Percentiles rank a stretch among this genome's conserved stretches.
Conservation (phyloP, 139 green algal species). For the Dunaliella sp. region DNA sequence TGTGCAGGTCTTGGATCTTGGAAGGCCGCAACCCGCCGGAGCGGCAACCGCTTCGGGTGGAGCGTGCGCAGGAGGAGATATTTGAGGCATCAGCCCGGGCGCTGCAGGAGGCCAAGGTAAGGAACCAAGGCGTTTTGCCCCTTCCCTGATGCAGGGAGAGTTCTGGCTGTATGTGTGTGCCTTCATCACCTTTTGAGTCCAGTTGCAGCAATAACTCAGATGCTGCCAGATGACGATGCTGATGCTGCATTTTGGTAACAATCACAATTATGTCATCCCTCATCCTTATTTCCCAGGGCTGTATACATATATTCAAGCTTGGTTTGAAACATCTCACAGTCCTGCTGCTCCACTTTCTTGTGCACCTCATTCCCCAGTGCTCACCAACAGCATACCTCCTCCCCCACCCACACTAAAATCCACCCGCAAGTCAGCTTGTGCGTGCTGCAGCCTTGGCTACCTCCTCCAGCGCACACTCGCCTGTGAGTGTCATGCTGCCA, state of each 20-base stretch:
- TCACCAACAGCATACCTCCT: not conserved
- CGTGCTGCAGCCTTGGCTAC: not conserved
- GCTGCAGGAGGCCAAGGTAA: not conserved
- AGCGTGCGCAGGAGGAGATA: not conserved
- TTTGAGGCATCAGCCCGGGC: not conserved
- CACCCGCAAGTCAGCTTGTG: not conserved
- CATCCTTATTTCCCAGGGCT: not conserved
- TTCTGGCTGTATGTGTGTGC: too few species aligned
- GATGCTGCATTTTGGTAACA: not conserved
- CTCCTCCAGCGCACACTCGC: not conserved
- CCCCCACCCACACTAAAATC: not conserved
- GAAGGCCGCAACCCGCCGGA: slow-evolving; percentile 34
- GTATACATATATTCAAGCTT: too few species aligned
- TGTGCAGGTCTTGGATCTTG: slow-evolving; percentile 33
- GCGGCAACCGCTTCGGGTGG: not conserved
- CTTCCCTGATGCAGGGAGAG: too few species aligned
- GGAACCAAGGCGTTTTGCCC: too few species aligned
- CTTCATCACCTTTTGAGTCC: too few species aligned
- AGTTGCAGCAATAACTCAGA: too few species aligned
- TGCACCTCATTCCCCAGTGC: not conserved
- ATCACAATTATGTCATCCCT: not conserved
- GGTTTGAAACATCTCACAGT: not conserved
- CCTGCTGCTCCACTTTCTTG: not conserved
- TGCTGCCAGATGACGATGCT: not conserved
- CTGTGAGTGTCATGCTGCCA: too few species aligned